phyloP scores from a whole-genome alignment of 2,329 filamentous ascomycete genomes.

The Purpureocillium takamizusanense region DNA sequence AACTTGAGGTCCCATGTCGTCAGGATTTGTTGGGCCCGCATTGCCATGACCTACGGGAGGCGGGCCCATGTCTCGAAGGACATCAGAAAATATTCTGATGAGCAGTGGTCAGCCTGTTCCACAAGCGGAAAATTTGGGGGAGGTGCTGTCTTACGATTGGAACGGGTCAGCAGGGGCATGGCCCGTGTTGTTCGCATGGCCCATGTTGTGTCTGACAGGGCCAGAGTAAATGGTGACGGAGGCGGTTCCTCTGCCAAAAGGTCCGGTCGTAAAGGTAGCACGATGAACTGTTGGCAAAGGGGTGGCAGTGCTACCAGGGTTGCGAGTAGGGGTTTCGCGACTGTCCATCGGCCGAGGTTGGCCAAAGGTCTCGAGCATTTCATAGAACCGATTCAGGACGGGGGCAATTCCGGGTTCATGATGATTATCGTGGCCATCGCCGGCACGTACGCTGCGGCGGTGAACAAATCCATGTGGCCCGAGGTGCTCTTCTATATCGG shows the following conservation, averaged over 20 bases:
- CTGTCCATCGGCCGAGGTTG: conserved; percentile 2
- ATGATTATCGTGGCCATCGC: conserved; percentile 13
- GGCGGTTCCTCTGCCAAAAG: conserved; percentile 30
- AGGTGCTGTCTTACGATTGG: conserved; percentile 13
- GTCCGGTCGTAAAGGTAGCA: conserved; percentile 26
- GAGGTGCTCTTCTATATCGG: conserved; percentile 46
- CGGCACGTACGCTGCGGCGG: conserved; percentile 23
- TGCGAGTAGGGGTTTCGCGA: background rate
- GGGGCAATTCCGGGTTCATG: conserved; percentile 25
- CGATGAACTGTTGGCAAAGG: conserved; percentile 21
- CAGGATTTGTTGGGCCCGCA: too few relatives aligned
- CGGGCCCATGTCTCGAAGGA: conserved; percentile 30
- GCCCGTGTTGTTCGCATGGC: conserved; percentile 7
- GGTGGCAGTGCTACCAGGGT: background rate
- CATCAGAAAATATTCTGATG: conserved; percentile 35
- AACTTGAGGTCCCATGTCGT: conserved; percentile 12
- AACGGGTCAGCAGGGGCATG: conserved; percentile 28
- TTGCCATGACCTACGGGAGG: conserved; percentile 7
- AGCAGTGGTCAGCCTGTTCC: conserved; percentile 20
- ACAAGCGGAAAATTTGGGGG: conserved; percentile 1
- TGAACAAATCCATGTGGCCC: conserved; percentile 32
- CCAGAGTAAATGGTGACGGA: conserved; percentile 40
- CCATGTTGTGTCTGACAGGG: conserved; percentile 12
- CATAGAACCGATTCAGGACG: conserved; percentile 31
- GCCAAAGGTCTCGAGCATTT: conserved; percentile 32